Percentiles rank a stretch among this genome's conserved stretches.
phyloP scores from a whole-genome alignment of 805 yeast species.

The Sugiyamaella marilandica region DNA sequence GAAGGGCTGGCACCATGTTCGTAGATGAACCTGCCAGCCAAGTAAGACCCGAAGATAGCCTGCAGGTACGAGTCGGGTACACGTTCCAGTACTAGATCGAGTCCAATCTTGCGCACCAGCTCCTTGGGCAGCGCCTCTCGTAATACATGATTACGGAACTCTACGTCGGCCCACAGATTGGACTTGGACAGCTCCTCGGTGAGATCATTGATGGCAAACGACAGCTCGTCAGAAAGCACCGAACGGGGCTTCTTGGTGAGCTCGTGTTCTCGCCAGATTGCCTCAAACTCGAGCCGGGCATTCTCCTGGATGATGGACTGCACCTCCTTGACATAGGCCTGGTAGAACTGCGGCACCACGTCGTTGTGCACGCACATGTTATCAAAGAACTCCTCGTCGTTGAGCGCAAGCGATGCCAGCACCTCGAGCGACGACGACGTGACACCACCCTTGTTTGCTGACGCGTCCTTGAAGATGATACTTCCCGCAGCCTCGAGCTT shows the following conservation, averaged over 20 bases:
- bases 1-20: constrained; percentile 74
- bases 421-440: constrained; percentile 96
- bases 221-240: constrained; percentile 71
- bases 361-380: constrained; percentile 64
- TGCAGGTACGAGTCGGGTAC: constrained; percentile 85
- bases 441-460: constrained; percentile 98
- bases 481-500: constrained; percentile 83
- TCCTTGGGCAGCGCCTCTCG: constrained; percentile 72
- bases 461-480: constrained; percentile 87
- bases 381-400: constrained; percentile 72
- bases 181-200: constrained; percentile 81
- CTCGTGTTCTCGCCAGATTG: constrained; percentile 73
- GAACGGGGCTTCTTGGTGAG: constrained; percentile 57
- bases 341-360: constrained; percentile 66
- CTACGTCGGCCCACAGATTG: constrained; percentile 75
- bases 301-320: constrained; percentile 70
- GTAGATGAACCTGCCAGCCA: constrained; percentile 82
- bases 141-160: constrained; percentile 72
- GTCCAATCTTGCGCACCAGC: constrained; percentile 55
- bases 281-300: constrained; percentile 80
- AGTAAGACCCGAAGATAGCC: constrained; percentile 81
- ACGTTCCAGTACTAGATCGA: constrained; percentile 61
- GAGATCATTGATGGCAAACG: constrained; percentile 76
- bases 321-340: constrained; percentile 77
- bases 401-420: constrained; percentile 86